Base-by-base conservation (phyloP, 345 rosid species). In the Citrus glauca region DNA sequence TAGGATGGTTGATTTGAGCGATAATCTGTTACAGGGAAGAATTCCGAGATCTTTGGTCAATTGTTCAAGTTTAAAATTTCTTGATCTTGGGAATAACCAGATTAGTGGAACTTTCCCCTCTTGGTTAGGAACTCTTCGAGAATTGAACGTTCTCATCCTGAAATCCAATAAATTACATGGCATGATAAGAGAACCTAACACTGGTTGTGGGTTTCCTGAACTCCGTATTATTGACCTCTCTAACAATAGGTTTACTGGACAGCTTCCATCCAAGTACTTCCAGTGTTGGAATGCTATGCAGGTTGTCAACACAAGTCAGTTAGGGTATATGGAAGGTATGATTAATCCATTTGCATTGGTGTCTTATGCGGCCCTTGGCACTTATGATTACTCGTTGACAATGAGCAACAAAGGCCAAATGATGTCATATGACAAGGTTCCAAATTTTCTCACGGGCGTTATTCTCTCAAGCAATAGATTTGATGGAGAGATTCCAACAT, bases 171-270 rank as follows among this genome's bases (percentile, higher is more conserved):
- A 20, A 3, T 55, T 32, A 0, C 40, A 56, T 22, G 75, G 75
- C 2, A 17, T 1, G 2, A 32, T 71, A 16, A 53, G 6, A 0
- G n/a, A 71, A 28, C 28, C 27, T 17, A 11, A 32, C 2, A 1
- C 27, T 20, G 38, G 4, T 5, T 71, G 35, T 16, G 10, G n/a
- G 4, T 79, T 79, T 50, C 62, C 69, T 6, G 25, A 59, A 38
- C 38, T 80, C 10, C 82, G 74, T 2, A 65, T 80, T 57, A 33
- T 75, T 13, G 82, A 80, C 30, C 65, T 80, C 35, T 80, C 82
- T 27, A 30, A 32, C 38, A 74, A 74, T 25, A 32, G 27, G 1
- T 74, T 80, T 55, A 57, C 4, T 0, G 75, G 75, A 13, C 19
- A 45, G 24, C 50, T 80, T 24, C 79, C 82, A 1, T 61, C 38